Percentiles rank a stretch among this genome's conserved stretches.
phyloP scores from a whole-genome alignment of 2,329 filamentous ascomycete genomes.

The Fusarium caatingaense region DNA sequence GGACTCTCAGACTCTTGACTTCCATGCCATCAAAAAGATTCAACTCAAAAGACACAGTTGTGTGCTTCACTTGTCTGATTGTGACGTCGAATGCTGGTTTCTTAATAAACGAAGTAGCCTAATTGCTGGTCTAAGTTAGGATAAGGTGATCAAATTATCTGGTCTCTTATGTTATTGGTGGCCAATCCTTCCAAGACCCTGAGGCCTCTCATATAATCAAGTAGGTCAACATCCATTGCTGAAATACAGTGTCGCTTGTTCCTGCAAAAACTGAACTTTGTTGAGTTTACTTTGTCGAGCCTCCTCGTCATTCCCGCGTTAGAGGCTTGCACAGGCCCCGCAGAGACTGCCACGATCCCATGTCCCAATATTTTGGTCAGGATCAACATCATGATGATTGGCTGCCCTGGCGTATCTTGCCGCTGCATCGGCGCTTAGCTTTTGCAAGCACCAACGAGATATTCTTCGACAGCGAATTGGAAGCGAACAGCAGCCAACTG shows the following conservation, averaged over 20 bases:
- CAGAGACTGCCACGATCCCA: constrained; percentile 21
- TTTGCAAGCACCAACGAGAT: constrained; percentile 17
- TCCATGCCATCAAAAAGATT: background rate
- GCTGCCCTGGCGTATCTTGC: constrained; percentile 24
- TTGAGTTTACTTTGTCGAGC: constrained; percentile 1
- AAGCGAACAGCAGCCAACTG: constrained; percentile 12
- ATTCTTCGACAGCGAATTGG: constrained; percentile 4
- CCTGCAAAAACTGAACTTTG: constrained; percentile 4
- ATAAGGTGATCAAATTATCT: no score
- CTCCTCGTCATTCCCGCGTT: constrained; percentile 25
- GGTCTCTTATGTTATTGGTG: no score
- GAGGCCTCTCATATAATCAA: background rate
- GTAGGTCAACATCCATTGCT: no score
- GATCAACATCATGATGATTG: constrained; percentile 14
- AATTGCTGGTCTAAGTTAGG: no score
- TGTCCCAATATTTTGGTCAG: constrained; percentile 18
- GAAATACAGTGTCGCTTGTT: background rate
- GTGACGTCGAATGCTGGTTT: background rate
- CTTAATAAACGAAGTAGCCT: no score
- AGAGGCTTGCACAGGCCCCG: constrained; percentile 29
- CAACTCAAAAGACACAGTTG: background rate
- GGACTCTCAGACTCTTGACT: background rate
- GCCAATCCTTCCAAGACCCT: no score
- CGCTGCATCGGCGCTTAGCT: constrained; percentile 37
- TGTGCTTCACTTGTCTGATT: background rate